These are phyloP conservation scores for Chaetothyriales sp. DNA, from an alignment of 2,329 filamentous ascomycete species.

Conservation along the genomic window DNA sequence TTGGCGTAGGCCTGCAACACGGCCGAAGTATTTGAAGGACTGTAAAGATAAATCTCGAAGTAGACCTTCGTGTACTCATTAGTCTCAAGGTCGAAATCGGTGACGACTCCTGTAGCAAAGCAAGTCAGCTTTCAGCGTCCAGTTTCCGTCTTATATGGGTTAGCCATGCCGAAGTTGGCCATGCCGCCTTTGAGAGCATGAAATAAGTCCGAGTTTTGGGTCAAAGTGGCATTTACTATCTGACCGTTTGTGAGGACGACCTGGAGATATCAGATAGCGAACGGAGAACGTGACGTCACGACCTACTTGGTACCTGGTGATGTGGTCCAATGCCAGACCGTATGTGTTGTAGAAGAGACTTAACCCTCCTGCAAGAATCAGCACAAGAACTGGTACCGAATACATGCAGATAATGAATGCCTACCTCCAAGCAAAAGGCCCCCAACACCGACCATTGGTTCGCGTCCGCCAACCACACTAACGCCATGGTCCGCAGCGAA, in stretches of 20 bases:
- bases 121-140: no score
- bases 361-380: constrained; percentile 21
- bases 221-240: constrained; percentile 33
- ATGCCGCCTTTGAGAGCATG: constrained; percentile 41
- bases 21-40: no score
- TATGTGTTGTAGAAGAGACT: constrained; percentile 21
- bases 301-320: no score
- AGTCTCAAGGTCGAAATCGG: constrained; percentile 5
- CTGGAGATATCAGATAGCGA: no score
- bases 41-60: no score
- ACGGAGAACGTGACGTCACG: no score
- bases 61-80: no score
- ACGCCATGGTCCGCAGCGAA: constrained; percentile 14
- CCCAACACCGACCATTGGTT: constrained; percentile 19
- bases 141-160: no score
- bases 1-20: no score
- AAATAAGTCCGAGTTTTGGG: constrained; percentile 37
- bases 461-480: constrained; percentile 18
- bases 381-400: not conserved
- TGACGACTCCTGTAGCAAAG: no score
- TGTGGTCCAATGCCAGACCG: constrained; percentile 26
- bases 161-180: constrained; percentile 39
- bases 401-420: not conserved
- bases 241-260: constrained; percentile 40
- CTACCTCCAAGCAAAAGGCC: constrained; percentile 9